Evolutionary conservation across 768 basidiomycete species (phyloP), one percentile per base, ranked within the genome.

Genomic region (Hygrocybe punicea): DNA sequence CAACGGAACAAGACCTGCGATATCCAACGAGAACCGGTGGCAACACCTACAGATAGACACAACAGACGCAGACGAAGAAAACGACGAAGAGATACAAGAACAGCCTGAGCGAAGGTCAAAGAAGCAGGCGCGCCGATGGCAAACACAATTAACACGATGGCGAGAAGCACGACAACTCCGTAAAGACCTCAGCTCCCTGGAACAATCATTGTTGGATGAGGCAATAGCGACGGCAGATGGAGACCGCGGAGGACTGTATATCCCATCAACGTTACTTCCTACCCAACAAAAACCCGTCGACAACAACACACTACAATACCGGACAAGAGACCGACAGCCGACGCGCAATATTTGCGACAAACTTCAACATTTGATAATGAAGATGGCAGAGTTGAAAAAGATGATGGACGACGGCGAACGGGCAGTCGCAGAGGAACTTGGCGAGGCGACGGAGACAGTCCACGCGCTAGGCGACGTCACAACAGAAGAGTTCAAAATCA

Each of bases 51-150:
- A n/a, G n/a, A n/a, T n/a, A n/a, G n/a, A n/a, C n/a, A n/a, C n/a
- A n/a, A n/a, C n/a, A n/a, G n/a, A n/a, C n/a, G n/a, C n/a, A n/a
- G n/a, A n/a, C n/a, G n/a, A n/a, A n/a, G n/a, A n/a, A n/a, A n/a
- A n/a, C n/a, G n/a, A n/a, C n/a, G n/a, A n/a, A n/a, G n/a, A n/a
- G n/a, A n/a, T n/a, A n/a, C n/a, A n/a, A n/a, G n/a, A n/a, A n/a
- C n/a, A n/a, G n/a, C n/a, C n/a, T n/a, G n/a, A n/a, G n/a, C 1
- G 73, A 69, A 49, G 64, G 63, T 17, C 51, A 61, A 17, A 55
- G 67, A 1, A 67, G 71, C 55, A 72, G 73, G 53, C 9, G n/a
- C 36, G n/a, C 36, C 36, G 36, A 9, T 39, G 36, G 36, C 9
- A 39, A 39, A n/a, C 36, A n/a, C 36, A 39, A n/a, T n/a, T n/a